These are phyloP conservation scores for Boletus barrowsii DNA, from an alignment of 768 basidiomycete species.

Conservation along the genomic window DNA sequence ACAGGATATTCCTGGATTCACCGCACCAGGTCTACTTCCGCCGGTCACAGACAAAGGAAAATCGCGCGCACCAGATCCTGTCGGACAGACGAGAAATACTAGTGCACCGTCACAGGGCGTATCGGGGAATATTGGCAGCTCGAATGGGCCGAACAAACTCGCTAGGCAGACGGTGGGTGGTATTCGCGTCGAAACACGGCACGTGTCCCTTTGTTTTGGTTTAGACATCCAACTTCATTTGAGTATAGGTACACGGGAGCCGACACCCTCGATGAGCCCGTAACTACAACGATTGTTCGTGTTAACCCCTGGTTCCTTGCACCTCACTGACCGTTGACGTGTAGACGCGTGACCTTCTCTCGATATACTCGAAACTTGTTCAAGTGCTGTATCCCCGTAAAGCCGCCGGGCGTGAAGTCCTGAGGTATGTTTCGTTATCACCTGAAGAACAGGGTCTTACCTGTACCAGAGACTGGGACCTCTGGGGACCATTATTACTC, in stretches of 20 bases:
- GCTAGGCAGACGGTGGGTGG: slow-evolving; percentile 76
- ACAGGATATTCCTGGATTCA: slow-evolving; percentile 75
- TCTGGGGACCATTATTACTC: slow-evolving; percentile 92
- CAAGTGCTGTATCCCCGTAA: slow-evolving; percentile 91
- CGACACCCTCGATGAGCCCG: slow-evolving; percentile 91
- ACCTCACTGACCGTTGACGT: slow-evolving; percentile 7
- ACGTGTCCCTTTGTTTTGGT: slow-evolving; percentile 18
- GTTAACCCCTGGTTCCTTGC: slow-evolving; percentile 1
- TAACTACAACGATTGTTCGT: slow-evolving; percentile 83
- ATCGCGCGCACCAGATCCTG: slow-evolving; percentile 55
- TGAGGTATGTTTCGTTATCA: slow-evolving; percentile 48
- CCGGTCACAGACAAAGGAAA: slow-evolving; percentile 66
- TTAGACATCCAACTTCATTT: not conserved
- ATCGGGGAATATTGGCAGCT: slow-evolving; percentile 72
- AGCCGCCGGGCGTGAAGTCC: slow-evolving; percentile 71
- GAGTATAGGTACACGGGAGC: slow-evolving; percentile 60
- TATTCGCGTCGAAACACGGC: slow-evolving; percentile 87
- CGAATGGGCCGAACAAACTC: slow-evolving; percentile 39
- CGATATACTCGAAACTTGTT: slow-evolving; percentile 88
- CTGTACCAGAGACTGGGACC: slow-evolving; percentile 83
- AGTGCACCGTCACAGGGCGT: slow-evolving; percentile 38
- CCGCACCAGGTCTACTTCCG: slow-evolving; percentile 56
- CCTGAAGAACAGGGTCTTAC: slow-evolving; percentile 2
- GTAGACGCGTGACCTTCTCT: slow-evolving; percentile 83
- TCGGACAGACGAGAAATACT: slow-evolving; percentile 39